Conservation (phyloP, 75 land plant species). For the Pseudotsuga menziesii region DNA sequence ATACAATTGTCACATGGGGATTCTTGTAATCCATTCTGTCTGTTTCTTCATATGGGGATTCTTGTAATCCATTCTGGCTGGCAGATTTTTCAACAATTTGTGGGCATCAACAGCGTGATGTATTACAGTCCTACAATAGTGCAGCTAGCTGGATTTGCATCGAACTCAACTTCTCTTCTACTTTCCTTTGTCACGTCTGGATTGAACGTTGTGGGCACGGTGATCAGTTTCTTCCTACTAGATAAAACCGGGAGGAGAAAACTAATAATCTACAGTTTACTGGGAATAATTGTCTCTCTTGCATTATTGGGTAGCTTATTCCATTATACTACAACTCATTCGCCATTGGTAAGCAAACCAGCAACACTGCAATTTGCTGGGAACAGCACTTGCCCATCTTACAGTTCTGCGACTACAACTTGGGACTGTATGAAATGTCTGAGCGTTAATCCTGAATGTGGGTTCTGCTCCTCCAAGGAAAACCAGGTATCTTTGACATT, state of each 20-base stretch:
- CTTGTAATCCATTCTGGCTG: neutral
- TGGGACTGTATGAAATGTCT: conserved; percentile 31
- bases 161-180: neutral
- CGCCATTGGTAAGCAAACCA: conserved; percentile 16
- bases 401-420: neutral
- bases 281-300: conserved; percentile 23
- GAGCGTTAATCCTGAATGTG: conserved; percentile 23
- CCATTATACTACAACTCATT: conserved; percentile 19
- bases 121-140: conserved; percentile 94
- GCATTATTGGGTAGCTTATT: conserved; percentile 23
- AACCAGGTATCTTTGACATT: conserved; percentile 23
- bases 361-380: neutral
- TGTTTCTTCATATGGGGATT: neutral
- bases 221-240: conserved; percentile 27
- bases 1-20: neutral
- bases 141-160: conserved; percentile 57
- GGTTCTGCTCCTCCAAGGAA: conserved; percentile 29
- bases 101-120: conserved; percentile 94
- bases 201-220: neutral
- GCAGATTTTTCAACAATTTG: conserved; percentile 57
- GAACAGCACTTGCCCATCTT: conserved; percentile 10
- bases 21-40: neutral
- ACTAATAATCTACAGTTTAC: conserved; percentile 16
- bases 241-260: conserved; percentile 53
- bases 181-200: neutral